Conservation (phyloP, 2,329 filamentous ascomycete genomes). For the Cadophora gregata region DNA sequence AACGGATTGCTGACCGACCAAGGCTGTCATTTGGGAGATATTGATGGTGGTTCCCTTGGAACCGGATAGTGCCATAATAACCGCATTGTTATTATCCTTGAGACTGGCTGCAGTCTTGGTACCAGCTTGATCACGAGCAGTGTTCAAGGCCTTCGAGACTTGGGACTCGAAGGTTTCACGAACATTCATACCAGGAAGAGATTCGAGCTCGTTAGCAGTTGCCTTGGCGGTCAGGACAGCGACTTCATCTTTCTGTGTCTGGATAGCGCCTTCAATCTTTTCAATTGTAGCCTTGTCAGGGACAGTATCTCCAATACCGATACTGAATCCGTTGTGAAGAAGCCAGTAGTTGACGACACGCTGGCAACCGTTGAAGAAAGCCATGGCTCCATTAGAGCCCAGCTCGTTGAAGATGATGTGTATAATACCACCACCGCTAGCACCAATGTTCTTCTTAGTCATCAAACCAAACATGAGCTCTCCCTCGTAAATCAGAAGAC, state of each 20-base stretch:
- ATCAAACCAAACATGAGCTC: constrained; percentile 90
- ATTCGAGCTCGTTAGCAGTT: constrained; percentile 85
- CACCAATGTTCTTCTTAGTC: constrained; percentile 93
- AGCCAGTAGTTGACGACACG: constrained; percentile 98
- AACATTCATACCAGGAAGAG: constrained; percentile 97
- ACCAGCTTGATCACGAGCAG: constrained; percentile 95
- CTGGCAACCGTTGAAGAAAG: constrained; percentile 95
- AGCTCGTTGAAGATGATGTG: constrained; percentile 97
- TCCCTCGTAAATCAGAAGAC: constrained; percentile 82
- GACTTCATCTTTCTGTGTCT: constrained; percentile 82
- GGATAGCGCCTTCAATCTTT: constrained; percentile 82
- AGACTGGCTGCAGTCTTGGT: constrained; percentile 88
- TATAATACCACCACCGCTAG: constrained; percentile 86
- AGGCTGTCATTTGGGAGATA: constrained; percentile 98
- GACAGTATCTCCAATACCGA: constrained; percentile 97
- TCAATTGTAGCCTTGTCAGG: constrained; percentile 85
- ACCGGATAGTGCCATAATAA: constrained; percentile 93
- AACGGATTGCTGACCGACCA: constrained; percentile 97
- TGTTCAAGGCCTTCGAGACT: constrained; percentile 92
- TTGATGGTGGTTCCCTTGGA: constrained; percentile 99
- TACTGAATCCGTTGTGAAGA: constrained; percentile 93
- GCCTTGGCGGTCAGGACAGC: constrained; percentile 76
- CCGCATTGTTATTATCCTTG: constrained; percentile 95
- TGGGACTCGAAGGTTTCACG: constrained; percentile 98
- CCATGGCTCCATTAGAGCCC: constrained; percentile 83